Conservation (phyloP, 2,329 filamentous ascomycete genomes). For the Fusarium piperis region DNA sequence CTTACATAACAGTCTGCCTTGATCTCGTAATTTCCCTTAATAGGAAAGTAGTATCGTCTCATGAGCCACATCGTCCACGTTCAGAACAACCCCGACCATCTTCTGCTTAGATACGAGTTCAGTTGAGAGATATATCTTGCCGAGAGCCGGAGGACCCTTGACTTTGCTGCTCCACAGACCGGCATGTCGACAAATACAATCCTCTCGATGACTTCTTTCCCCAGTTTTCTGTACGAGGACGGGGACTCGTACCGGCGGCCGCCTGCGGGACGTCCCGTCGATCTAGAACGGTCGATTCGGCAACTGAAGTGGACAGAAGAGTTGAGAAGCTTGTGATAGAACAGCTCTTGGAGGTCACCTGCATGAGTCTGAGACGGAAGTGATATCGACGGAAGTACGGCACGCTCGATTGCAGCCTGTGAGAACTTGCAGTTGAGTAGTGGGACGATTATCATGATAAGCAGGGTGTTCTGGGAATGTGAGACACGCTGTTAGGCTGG, state of each 20-base stretch:
- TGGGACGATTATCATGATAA: too few species aligned
- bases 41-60: not conserved
- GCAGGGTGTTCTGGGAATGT: not conserved
- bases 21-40: not conserved
- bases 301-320: not conserved
- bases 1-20: not conserved
- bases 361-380: not conserved
- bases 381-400: not conserved
- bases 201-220: not conserved
- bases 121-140: not conserved
- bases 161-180: not conserved
- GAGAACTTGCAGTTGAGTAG: too few species aligned
- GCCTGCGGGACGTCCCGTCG: not conserved
- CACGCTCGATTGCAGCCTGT: not conserved
- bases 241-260: not conserved
- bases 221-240: not conserved
- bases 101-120: not conserved
- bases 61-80: not conserved
- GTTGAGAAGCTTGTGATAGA: not conserved
- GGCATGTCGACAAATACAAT: not conserved
- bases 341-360: not conserved
- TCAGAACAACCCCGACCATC: not conserved
- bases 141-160: not conserved
- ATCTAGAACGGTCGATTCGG: not conserved
- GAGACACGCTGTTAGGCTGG: not conserved